Evolutionary conservation across 2,329 filamentous ascomycete species (phyloP).

Genomic region (Plenodomus lindquistii): DNA sequence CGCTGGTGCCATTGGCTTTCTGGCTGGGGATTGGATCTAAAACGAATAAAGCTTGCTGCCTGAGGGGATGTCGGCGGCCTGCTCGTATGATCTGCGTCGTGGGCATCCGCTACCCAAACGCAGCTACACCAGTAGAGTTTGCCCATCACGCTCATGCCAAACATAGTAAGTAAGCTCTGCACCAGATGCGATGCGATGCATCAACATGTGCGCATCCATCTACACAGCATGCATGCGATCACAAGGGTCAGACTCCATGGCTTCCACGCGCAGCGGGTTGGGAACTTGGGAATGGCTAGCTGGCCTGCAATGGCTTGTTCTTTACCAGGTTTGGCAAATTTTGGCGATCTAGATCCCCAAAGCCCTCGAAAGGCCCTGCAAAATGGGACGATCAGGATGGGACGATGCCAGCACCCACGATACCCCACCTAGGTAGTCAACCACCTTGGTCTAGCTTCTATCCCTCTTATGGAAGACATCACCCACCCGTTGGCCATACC

Average conservation of each 20-base stretch:
- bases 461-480: too few species aligned
- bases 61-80: not conserved
- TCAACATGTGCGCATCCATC: not conserved
- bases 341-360: conserved; percentile 23
- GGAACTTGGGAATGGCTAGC: conserved; percentile 13
- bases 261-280: conserved; percentile 23
- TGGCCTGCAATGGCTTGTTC: conserved; percentile 14
- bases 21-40: not conserved
- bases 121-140: too few species aligned
- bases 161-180: too few species aligned
- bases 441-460: too few species aligned
- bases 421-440: too few species aligned
- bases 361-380: conserved; percentile 1
- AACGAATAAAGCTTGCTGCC: not conserved
- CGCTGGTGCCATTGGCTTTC: not conserved
- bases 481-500: too few species aligned
- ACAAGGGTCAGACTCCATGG: too few species aligned
- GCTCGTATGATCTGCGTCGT: not conserved
- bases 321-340: conserved; percentile 14
- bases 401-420: conserved; percentile 16
- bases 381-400: conserved; percentile 12
- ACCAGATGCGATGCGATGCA: not conserved
- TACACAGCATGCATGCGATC: not conserved
- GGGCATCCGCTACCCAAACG: not conserved
- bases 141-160: too few species aligned